phyloP scores from a whole-genome alignment of 2,329 filamentous ascomycete species.

The Zymoseptoria brevis region DNA sequence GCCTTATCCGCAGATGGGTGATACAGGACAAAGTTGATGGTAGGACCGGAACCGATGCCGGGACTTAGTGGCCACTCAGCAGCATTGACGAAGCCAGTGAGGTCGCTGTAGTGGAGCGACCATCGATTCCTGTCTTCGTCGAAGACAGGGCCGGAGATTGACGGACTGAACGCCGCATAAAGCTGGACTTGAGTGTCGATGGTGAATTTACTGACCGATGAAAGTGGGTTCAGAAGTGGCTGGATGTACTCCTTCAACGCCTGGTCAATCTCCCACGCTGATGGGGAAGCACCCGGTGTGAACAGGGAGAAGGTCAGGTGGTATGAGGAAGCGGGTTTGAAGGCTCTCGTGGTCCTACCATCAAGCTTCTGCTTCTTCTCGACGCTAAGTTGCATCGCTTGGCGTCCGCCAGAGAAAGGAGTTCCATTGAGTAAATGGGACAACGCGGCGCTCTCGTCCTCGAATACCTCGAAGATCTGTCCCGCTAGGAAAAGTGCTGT shows the following conservation, averaged over 20 bases:
- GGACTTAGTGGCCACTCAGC: conserved; percentile 96
- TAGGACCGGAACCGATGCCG: conserved; percentile 86
- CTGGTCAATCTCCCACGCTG: conserved; percentile 81
- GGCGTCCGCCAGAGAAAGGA: conserved; percentile 16
- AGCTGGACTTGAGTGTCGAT: conserved; percentile 94
- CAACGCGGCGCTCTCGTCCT: conserved; percentile 82
- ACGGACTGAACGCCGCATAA: conserved; percentile 65
- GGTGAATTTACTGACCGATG: conserved; percentile 85
- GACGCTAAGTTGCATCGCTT: conserved; percentile 26
- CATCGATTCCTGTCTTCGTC: conserved; percentile 50
- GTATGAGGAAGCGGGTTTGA: conserved; percentile 89
- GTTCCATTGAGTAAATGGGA: conserved; percentile 25
- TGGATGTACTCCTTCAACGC: conserved; percentile 74
- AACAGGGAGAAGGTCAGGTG: conserved; percentile 95
- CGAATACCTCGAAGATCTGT: conserved; percentile 69
- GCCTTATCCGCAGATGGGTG: conserved; percentile 62
- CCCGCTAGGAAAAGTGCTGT: conserved; percentile 71
- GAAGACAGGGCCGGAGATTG: conserved; percentile 50
- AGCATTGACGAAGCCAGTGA: conserved; percentile 92
- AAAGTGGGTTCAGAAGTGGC: conserved; percentile 71
- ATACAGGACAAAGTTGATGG: conserved; percentile 92
- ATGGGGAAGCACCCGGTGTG: conserved; percentile 67
- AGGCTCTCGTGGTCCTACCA: conserved; percentile 67
- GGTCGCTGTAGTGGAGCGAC: conserved; percentile 71
- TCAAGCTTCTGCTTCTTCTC: conserved; percentile 40